Base-by-base conservation (phyloP, 2,329 filamentous ascomycete genomes). In the Arthrobotrys musiformis region DNA sequence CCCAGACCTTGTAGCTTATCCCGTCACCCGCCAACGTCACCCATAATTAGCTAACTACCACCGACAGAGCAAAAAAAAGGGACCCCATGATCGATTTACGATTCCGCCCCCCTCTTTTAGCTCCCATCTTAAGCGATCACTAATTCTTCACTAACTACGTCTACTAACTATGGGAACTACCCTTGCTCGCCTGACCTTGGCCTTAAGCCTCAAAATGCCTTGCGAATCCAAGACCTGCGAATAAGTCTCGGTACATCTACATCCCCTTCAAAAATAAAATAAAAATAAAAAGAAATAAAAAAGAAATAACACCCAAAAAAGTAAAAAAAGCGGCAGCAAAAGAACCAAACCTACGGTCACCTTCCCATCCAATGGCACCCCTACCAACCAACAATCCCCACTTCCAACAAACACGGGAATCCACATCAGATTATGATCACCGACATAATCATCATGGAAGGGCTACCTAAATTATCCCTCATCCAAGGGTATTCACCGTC, bases 401-500 rank as follows among this genome's bases (percentile, higher is more conserved):
- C 28, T n/a, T 56, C 37, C 64, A 44, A 26, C 52, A 60, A 62
- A 33, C 35, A 35, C 60, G 62, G 62, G 56, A 30, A 76, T 63
- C 58, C 62, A 63, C 72, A 5, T 70, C 64, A 60, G 72, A 69
- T 75, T 37, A 48, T 37, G 24, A 46, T 58, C 56, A 58, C 50
- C 30, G 9, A 5, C 30, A 33, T 33, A 4, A 9, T 33, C 30
- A 33, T 33, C 30, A 33, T 33, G 30, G 30, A 33, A 9, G 50
- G 42, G 46, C 30, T 61, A n/a, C n/a, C n/a, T n/a, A n/a, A 62
- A 68, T 42, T 75, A 68, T 68, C 62, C 70, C 62, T 74, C 70
- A 67, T 70, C 15, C 26, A 8, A 48, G n/a, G n/a, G n/a, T n/a
- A n/a, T n/a, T n/a, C n/a, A n/a, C n/a, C n/a, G n/a, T n/a, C 44